phyloP scores from a whole-genome alignment of 306 rosid genomes.

The Cicer pinnatifidum region DNA sequence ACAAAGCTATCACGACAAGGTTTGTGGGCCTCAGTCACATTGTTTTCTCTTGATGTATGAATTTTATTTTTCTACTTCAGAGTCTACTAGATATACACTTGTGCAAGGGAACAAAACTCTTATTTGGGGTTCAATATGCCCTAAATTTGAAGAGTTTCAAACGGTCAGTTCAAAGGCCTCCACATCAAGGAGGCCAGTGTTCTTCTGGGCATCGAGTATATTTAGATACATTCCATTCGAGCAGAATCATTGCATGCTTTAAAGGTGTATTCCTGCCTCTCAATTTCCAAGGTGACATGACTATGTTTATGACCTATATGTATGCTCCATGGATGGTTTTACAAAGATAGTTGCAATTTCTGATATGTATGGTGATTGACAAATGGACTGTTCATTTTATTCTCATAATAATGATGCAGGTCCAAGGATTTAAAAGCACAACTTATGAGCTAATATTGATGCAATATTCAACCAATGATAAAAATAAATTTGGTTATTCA shows the following conservation, averaged over 20 bases:
- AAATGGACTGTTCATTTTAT: conserved; percentile 5
- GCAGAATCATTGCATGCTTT: not conserved
- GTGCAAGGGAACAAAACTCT: conserved; percentile 7
- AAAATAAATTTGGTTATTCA: not conserved
- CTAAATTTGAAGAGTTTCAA: conserved; percentile 23
- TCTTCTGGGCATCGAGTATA: not conserved
- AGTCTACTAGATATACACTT: not conserved
- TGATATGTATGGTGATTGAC: not conserved
- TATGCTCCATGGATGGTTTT: not conserved
- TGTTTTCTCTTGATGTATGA: not conserved
- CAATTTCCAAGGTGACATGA: not conserved
- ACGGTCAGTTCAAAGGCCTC: not conserved
- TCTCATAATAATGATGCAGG: not conserved
- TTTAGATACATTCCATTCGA: conserved; percentile 13
- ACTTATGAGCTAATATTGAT: conserved; percentile 18
- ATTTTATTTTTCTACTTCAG: conserved; percentile 1
- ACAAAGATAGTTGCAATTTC: conserved; percentile 22
- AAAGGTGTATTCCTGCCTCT: not conserved
- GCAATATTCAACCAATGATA: conserved; percentile 10
- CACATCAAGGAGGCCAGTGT: conserved; percentile 11
- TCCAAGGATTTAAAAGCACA: not conserved
- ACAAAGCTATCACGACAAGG: not conserved
- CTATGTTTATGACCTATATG: conserved; percentile 13
- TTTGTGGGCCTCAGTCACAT: conserved; percentile 2
- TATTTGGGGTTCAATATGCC: not conserved